A percentile compares a stretch with the other conserved stretches of the same genome.
These are phyloP conservation scores for Apiotrichum veenhuisii DNA, from an alignment of 1,284 basidiomycete species.

Conservation along the genomic window DNA sequence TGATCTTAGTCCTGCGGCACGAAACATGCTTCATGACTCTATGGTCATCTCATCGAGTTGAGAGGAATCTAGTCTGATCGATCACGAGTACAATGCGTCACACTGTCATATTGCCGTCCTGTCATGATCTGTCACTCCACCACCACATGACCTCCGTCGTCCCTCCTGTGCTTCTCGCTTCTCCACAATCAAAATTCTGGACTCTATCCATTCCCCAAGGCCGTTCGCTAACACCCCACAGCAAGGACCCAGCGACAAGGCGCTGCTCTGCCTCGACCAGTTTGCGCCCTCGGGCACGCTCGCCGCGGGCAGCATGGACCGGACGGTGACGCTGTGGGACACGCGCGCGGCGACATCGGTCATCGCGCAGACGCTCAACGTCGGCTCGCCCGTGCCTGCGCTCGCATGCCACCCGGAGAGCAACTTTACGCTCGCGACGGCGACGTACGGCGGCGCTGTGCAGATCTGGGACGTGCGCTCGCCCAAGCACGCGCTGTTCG, in stretches of 20 bases:
- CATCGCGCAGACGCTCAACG: conserved; percentile 56
- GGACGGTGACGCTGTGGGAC: conserved; percentile 54
- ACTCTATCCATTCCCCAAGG: not conserved
- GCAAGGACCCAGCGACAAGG: conserved; percentile 52
- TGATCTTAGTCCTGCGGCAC: too few relatives aligned
- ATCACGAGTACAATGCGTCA: too few relatives aligned
- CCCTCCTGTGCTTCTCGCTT: too few relatives aligned
- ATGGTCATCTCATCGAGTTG: too few relatives aligned
- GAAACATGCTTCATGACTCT: too few relatives aligned
- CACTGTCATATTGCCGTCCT: too few relatives aligned
- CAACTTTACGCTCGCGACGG: conserved; percentile 67
- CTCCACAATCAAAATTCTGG: too few relatives aligned
- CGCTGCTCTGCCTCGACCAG: conserved; percentile 51
- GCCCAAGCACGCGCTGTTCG: conserved; percentile 59
- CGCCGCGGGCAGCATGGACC: conserved; percentile 53
- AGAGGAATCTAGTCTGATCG: too few relatives aligned
- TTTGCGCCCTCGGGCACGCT: conserved; percentile 47
- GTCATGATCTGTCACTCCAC: too few relatives aligned
- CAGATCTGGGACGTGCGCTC: conserved; percentile 80
- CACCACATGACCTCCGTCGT: too few relatives aligned
- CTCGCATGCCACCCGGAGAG: conserved; percentile 60
- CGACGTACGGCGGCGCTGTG: conserved; percentile 75
- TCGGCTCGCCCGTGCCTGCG: conserved; percentile 67
- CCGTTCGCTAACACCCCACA: conserved; percentile 14
- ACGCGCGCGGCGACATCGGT: conserved; percentile 51